Evolutionary conservation across 139 green algal genomes (phyloP).

Genomic region (Volvox reticuliferus): DNA sequence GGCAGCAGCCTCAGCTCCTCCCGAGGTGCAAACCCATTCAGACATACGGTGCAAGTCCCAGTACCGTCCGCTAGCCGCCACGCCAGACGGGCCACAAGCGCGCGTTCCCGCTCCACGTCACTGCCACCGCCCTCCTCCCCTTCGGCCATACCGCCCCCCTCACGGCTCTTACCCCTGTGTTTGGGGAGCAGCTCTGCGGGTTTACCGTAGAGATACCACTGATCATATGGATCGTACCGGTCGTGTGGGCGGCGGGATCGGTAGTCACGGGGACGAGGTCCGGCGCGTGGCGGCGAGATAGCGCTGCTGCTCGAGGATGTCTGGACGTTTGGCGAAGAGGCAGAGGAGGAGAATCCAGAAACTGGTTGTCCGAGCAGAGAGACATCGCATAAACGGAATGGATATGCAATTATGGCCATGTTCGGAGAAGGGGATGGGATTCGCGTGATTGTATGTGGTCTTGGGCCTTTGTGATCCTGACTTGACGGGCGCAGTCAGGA

Average conservation of each 20-base stretch:
- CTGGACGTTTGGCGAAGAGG: background rate
- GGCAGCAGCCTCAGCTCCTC: slow-evolving; percentile 46
- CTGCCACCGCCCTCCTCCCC: background rate
- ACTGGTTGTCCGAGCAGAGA: background rate
- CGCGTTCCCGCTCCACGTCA: background rate
- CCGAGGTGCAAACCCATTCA: background rate
- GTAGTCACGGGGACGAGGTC: background rate
- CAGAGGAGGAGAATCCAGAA: no score
- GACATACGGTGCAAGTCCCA: slow-evolving; percentile 23
- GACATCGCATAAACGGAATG: background rate
- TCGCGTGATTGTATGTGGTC: background rate
- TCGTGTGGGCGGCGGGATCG: slow-evolving; percentile 2
- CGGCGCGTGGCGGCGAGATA: background rate
- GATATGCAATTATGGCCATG: background rate
- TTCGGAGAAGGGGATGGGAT: background rate
- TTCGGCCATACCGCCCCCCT: background rate
- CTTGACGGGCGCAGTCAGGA: no score
- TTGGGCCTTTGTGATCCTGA: no score
- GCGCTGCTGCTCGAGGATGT: background rate
- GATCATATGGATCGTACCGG: slow-evolving; percentile 4
- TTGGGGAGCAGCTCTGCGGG: background rate
- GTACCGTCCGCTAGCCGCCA: slow-evolving; percentile 39
- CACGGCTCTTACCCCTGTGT: background rate
- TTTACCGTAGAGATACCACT: slow-evolving; percentile 11
- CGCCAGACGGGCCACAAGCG: background rate